These are phyloP conservation scores for Saprolegnia diclina DNA, from an alignment of 352 stramenopile species.

Conservation along the genomic window DNA sequence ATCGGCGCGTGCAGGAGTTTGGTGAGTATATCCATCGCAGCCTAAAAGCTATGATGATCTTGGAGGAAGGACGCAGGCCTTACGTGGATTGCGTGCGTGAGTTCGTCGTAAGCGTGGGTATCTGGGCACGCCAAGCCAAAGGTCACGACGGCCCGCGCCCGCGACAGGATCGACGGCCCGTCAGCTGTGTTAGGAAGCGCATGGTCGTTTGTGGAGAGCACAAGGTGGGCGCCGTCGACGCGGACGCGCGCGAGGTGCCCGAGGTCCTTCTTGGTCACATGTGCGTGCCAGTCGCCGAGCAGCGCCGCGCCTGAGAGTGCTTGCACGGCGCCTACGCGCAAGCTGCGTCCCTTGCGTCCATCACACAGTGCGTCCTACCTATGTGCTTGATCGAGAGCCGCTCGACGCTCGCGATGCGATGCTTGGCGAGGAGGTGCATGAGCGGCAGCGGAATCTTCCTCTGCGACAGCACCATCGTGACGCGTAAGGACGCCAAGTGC, in stretches of 20 bases:
- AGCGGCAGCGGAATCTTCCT: conserved; percentile 10
- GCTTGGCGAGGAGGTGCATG: neutral
- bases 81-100: conserved; percentile 9
- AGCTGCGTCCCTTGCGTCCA: neutral
- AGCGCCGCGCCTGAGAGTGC: conserved; percentile 2
- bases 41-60: neutral
- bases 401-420: neutral
- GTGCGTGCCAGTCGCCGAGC: conserved; percentile 3
- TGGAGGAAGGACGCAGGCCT: neutral
- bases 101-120: conserved; percentile 4
- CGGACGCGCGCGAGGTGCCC: neutral
- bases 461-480: conserved; percentile 12
- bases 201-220: neutral
- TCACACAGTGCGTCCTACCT: neutral
- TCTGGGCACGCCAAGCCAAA: neutral
- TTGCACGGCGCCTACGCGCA: conserved; percentile 6
- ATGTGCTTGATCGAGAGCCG: conserved; percentile 14
- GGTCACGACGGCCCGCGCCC: conserved; percentile 7
- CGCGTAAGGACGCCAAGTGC: neutral
- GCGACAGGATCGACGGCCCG: too few species aligned
- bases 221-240: neutral
- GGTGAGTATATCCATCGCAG: conserved; percentile 7
- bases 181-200: neutral
- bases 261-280: neutral
- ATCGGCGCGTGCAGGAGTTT: neutral